phyloP scores from a whole-genome alignment of 345 rosid genomes.

The Eucalyptus microcorys region DNA sequence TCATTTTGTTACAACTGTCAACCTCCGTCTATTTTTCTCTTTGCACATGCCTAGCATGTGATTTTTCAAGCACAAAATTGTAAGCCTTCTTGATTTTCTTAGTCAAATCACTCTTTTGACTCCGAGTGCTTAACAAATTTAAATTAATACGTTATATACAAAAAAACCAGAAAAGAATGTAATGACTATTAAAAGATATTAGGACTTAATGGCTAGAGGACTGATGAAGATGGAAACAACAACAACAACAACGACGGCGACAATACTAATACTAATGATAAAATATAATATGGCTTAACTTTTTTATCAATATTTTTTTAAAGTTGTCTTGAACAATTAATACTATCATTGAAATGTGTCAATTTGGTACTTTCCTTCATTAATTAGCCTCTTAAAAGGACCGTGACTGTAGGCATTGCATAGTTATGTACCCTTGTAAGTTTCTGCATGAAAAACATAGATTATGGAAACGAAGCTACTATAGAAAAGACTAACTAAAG shows the following conservation, averaged over 20 bases:
- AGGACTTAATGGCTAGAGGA: not conserved
- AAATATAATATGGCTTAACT: not conserved
- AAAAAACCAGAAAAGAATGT: not conserved
- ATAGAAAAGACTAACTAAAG: not conserved
- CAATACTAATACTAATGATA: not conserved
- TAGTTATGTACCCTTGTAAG: not conserved
- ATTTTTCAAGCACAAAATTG: not conserved
- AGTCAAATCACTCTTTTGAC: not conserved
- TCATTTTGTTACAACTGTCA: not conserved
- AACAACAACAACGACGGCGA: not conserved
- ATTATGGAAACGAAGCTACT: not conserved
- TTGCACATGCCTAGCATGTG: not conserved
- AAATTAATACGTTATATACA: not conserved
- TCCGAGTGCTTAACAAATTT: not conserved
- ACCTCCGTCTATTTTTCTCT: not conserved
- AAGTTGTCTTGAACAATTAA: not conserved
- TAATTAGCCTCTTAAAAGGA: not conserved
- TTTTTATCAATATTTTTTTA: not conserved
- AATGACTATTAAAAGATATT: not conserved
- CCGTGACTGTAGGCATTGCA: not conserved
- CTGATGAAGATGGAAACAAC: not conserved
- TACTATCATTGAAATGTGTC: not conserved
- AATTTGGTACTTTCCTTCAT: not conserved
- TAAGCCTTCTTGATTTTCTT: not conserved
- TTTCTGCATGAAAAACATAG: not conserved